These are phyloP conservation scores for Diplodia sapinea DNA, from an alignment of 2,329 filamentous ascomycete genomes.

Conservation along the genomic window DNA sequence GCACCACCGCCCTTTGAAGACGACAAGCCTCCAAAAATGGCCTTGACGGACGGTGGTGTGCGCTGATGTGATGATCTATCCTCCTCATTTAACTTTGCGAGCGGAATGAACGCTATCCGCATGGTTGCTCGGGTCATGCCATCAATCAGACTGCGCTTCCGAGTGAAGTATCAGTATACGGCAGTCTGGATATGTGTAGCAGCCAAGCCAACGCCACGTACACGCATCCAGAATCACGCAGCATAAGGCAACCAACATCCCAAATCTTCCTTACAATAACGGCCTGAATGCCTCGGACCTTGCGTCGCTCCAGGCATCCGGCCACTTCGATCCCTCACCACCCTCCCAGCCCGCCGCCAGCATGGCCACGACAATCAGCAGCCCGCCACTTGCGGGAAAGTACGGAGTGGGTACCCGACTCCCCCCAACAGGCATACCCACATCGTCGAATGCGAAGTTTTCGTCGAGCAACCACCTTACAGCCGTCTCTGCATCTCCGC, in stretches of 20 bases:
- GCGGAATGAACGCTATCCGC: conserved; percentile 15
- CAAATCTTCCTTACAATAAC: conserved; percentile 36
- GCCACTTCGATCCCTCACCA: conserved; percentile 54
- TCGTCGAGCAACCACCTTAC: conserved; percentile 54
- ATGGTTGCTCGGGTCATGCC: background rate
- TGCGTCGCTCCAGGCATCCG: conserved; percentile 54
- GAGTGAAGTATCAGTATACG: background rate
- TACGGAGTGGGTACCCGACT: conserved; percentile 63
- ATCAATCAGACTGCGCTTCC: background rate
- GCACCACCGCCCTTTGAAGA: background rate
- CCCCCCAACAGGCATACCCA: conserved; percentile 61
- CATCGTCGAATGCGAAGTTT: conserved; percentile 62
- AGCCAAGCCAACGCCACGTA: background rate
- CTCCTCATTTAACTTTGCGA: conserved; percentile 19
- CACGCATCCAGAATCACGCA: background rate
- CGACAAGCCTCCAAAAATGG: conserved; percentile 4
- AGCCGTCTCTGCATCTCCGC: conserved; percentile 40
- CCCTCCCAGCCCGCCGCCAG: conserved; percentile 64
- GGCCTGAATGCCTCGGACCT: conserved; percentile 55
- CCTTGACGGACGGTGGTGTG: background rate
- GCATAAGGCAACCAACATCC: conserved; percentile 8
- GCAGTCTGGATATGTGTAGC: background rate
- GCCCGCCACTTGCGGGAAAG: conserved; percentile 58
- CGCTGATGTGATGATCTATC: conserved; percentile 11
- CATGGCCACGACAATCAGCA: conserved; percentile 62